Evolutionary conservation across 2,329 filamentous ascomycete species (phyloP), one percentile per base, ranked within the genome.

Genomic region (Fusarium cicatricum): DNA sequence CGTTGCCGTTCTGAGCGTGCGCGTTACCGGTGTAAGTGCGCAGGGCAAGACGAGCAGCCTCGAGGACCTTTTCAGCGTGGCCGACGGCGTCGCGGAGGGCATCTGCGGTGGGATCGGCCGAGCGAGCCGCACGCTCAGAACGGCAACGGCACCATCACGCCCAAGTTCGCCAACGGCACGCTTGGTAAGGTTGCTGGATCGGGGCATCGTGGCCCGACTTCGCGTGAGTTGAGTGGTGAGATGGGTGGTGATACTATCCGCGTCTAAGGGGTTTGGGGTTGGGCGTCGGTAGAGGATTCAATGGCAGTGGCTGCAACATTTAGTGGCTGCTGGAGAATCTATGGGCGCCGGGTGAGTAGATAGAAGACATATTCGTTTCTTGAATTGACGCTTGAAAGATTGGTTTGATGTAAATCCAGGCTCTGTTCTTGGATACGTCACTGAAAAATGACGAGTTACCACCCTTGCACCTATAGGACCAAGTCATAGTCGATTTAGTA

Each of bases 231-330:
- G 72, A 79, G 80, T 65, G 84, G 84, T 44, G 85, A 87, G 77
- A 85, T 87, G 83, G 82, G 83, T 52, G 84, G 84, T 15, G 85
- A 87, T 79, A 87, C 85, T 37, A 52, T 68, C 54, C 52, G 59
- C 10, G 68, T 60, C 40, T 74, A 58, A 61, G 45, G 36, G 32
- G 37, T 7, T 10, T 26, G 38, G 52, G 43, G 49, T 42, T 44
- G 37, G 43, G 34, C 39, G 43, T 32, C 41, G 19, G 17, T 34
- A 39, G 40, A 38, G 28, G 32, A 44, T 26, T 23, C 16, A 31
- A 54, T 37, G 42, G 48, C 38, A 15, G 43, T 38, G 47, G 32
- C 53, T 44, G 40, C 31, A 50, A 52, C 21, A 59, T 49, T 58
- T 58, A 34, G 40, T 39, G 34, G 23, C 48, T 40, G 45, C 56